Base-by-base conservation (phyloP, 768 basidiomycete species). In the Trametes cubensis region DNA sequence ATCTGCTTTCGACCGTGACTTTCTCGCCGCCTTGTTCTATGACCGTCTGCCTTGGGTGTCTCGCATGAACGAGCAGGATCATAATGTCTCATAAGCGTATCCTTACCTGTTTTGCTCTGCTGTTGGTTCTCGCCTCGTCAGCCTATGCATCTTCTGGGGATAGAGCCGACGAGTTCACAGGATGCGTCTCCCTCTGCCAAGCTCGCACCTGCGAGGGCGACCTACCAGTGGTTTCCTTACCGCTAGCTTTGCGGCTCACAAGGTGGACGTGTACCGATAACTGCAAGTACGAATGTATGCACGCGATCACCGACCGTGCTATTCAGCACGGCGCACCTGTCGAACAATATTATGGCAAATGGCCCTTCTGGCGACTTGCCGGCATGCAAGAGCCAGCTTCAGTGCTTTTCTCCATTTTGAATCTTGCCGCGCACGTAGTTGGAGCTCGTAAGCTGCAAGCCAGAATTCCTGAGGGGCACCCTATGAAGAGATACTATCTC, bases 381-480 rank as follows among this genome's bases (percentile, higher is more conserved):
- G 93, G 95, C 30, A 89, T 94, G 74, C 96, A 98, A 71, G 96
- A 99, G 75, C 95, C 96, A 6, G 89, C 95, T 8, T 92, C 92
- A 2, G 95, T 97, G 60, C 74, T 84, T 39, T 97, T 98, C 77
- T 95, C 92, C 15, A 69, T 97, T n/a, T 76, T 87, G 61, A 98
- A 99, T 73, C 78, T 96, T 44, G 85, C 80, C 78, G 83, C 81
- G 44, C 95, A 99, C 74, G 75, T 79, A 1, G 76, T 77, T 55
- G 95, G 95, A 1, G 78, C 80, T 7, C 70, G 69, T 15, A 78
- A 77, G 65, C 66, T 94, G 14, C 74, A 74, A 21, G 75, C 71
- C 45, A 76, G 70, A 40, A 66, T 94, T 3, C 79, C 87, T 0
- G 67, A 71, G 2, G 73, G 69, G 2, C 89, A 94, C 70, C 89